phyloP scores from a whole-genome alignment of 169 alveolate species.

The Plasmodium inui region DNA sequence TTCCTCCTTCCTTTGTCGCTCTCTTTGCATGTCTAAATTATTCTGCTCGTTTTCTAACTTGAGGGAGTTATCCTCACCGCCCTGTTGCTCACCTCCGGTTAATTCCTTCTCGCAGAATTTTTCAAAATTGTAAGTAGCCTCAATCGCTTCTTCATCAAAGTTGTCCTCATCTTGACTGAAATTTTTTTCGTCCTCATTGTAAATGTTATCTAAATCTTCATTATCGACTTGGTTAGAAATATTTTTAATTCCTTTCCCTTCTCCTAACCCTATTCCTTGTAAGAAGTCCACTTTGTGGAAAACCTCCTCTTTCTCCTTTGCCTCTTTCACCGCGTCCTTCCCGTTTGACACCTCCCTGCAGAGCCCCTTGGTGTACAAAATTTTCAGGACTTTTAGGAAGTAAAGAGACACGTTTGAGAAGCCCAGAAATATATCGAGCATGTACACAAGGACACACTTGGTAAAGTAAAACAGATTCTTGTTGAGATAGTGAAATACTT shows the following conservation, averaged over 20 bases:
- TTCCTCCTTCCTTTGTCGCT: constrained; percentile 66
- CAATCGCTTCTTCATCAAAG: constrained; percentile 82
- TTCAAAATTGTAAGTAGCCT: constrained; percentile 83
- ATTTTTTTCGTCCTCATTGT: constrained; percentile 79
- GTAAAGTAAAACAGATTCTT: constrained; percentile 55
- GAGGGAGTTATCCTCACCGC: constrained; percentile 80
- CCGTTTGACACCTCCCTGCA: constrained; percentile 77
- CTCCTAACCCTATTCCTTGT: constrained; percentile 83
- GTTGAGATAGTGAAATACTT: constrained; percentile 34
- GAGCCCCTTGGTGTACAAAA: constrained; percentile 74
- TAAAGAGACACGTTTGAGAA: constrained; percentile 70
- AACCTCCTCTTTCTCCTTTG: constrained; percentile 81
- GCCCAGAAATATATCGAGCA: constrained; percentile 49
- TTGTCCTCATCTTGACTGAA: constrained; percentile 79
- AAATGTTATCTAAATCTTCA: constrained; percentile 79
- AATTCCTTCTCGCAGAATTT: constrained; percentile 83
- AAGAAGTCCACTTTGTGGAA: constrained; percentile 80
- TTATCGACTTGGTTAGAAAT: constrained; percentile 83
- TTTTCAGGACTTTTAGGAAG: constrained; percentile 58
- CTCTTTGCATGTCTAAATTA: constrained; percentile 68
- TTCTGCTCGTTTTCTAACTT: constrained; percentile 78
- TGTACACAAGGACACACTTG: constrained; percentile 29
- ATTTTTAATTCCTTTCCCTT: constrained; percentile 83
- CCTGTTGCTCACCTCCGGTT: constrained; percentile 78
- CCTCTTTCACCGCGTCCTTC: constrained; percentile 79